Percentiles rank a stretch among this genome's conserved stretches.
These are phyloP conservation scores for Margaritispora aquatica DNA, from an alignment of 495 filamentous ascomycete genomes.

Conservation along the genomic window DNA sequence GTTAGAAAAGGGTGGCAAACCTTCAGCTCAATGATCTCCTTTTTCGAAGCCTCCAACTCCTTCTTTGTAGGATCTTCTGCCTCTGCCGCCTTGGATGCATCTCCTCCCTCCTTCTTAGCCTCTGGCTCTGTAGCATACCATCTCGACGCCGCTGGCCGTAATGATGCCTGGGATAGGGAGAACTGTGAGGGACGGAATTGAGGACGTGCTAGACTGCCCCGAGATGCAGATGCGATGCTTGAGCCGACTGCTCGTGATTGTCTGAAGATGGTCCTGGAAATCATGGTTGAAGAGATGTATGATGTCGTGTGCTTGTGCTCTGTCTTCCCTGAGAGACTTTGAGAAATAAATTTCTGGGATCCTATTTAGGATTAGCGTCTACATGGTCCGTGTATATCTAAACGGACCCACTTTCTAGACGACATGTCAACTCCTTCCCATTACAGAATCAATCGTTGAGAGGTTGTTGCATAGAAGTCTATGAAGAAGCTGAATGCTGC, in stretches of 20 bases:
- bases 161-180: constrained; percentile 1
- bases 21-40: constrained; percentile 81
- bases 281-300: constrained; percentile 14
- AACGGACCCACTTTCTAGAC: neutral
- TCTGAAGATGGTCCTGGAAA: constrained; percentile 23
- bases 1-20: constrained; percentile 37
- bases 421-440: neutral
- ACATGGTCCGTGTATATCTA: neutral
- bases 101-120: constrained; percentile 25
- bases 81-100: constrained; percentile 19
- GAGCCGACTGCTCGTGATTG: constrained; percentile 18
- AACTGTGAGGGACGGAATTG: constrained; percentile 12
- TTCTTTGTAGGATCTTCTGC: constrained; percentile 40
- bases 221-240: constrained; percentile 8
- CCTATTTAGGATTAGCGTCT: neutral
- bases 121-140: constrained; percentile 26
- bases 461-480: too few relatives aligned
- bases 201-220: constrained; percentile 4
- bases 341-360: constrained; percentile 7
- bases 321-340: neutral
- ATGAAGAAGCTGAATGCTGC: too few relatives aligned
- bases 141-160: constrained; percentile 7
- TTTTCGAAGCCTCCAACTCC: constrained; percentile 78
- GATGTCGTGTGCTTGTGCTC: constrained; percentile 13
- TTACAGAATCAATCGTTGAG: too few relatives aligned